Percentiles rank a stretch among this genome's conserved stretches.
Conservation (phyloP, 2,329 filamentous ascomycete species). For the Clathrospora elynae region DNA sequence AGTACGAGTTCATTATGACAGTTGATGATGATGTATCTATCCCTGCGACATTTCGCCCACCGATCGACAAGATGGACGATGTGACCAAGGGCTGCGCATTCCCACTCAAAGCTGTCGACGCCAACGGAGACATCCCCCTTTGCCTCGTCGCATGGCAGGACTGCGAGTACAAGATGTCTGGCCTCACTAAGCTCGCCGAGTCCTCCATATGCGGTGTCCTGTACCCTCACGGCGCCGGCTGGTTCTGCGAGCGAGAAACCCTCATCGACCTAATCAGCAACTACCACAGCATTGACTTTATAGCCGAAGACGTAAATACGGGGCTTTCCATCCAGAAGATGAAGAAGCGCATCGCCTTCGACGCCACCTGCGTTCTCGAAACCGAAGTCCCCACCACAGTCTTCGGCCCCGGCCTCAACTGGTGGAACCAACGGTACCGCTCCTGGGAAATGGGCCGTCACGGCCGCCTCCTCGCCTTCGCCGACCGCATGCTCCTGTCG, state of each 20-base stretch:
- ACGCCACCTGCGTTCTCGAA: constrained; percentile 20
- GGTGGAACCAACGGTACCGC: constrained; percentile 22
- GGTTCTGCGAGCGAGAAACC: constrained; percentile 23
- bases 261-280: constrained; percentile 22
- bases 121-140: constrained; percentile 15
- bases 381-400: constrained; percentile 27
- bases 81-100: constrained; percentile 22
- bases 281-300: constrained; percentile 27
- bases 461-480: constrained; percentile 22
- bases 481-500: constrained; percentile 17
- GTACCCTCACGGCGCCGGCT: constrained; percentile 26
- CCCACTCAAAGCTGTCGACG: constrained; percentile 23
- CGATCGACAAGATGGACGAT: constrained; percentile 19
- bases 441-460: constrained; percentile 29
- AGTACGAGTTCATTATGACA: constrained; percentile 22
- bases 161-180: constrained; percentile 19
- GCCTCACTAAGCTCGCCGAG: constrained; percentile 21
- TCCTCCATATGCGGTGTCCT: constrained; percentile 21
- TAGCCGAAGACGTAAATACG: constrained; percentile 25
- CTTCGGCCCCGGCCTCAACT: constrained; percentile 23
- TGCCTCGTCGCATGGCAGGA: constrained; percentile 27
- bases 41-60: constrained; percentile 17
- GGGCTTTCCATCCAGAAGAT: constrained; percentile 21
- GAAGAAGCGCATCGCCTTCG: constrained; percentile 24
- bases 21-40: constrained; percentile 28